Evolutionary conservation across 306 rosid species (phyloP), one percentile per base, ranked within the genome.

Genomic region (Vicia sativa): DNA sequence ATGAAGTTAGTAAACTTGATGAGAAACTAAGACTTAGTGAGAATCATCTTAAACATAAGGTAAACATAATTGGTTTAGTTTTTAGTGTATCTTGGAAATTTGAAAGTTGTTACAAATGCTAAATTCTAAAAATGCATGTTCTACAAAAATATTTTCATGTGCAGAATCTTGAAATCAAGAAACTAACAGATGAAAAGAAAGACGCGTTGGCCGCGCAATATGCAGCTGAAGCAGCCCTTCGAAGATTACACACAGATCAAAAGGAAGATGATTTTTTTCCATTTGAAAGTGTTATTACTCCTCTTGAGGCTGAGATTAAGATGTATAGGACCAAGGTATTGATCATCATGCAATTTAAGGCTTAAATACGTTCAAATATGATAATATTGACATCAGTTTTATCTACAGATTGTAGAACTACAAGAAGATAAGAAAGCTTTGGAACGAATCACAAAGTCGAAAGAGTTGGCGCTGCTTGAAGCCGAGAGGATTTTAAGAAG

Each of bases 281-380:
- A 50, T 37, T 93, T n/a, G 97, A 78, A 6, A 81, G 89, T 48
- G 59, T 84, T 76, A 73, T 93, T 68, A 78, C 92, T 70, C 99
- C 99, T 62, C 91, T 93, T 57, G 99, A 93, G 66, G 88, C 91
- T 61, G 96, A 93, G 83, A 85, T 90, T 64, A 93, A 88, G 85
- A 85, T 88, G 80, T 81, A 70, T 45, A 90, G 80, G 78, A 93
- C 78, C 34, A 91, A 93, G 99, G 99, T 90, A 76, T 25, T 43
- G 11, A 46, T 44, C 42, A 59, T 34, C 38, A 52, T 53, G 37
- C 62, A 53, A 31, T 10, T 67, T 55, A 13, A 58, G 37, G 11
- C 4, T 2, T 12, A 55, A 25, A 55, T 26, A 4, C 3, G 7
- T 26, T 25, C 13, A 53, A 53, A 23, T 4, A 64, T 66, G 66